Conservation (phyloP, 2,329 filamentous ascomycete genomes). For the Fusarium sp. region DNA sequence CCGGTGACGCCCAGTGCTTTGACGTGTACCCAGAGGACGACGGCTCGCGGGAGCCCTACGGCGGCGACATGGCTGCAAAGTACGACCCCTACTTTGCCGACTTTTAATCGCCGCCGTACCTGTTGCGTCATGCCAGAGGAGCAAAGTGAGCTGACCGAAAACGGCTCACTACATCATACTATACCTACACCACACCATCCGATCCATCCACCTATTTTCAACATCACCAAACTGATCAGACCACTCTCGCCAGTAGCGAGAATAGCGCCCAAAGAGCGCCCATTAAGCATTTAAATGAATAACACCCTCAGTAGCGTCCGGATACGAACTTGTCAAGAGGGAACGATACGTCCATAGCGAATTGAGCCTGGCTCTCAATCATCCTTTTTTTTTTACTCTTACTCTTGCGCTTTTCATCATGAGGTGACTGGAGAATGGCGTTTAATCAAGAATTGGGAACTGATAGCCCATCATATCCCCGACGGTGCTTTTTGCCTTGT, state of each 20-base stretch:
- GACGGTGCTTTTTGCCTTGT: not conserved
- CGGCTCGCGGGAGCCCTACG: conserved; percentile 73
- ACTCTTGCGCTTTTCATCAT: conserved; percentile 5
- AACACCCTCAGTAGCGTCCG: not conserved
- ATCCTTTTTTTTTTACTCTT: not conserved
- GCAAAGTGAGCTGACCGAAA: not conserved
- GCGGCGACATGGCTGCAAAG: conserved; percentile 73
- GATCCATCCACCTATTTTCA: not conserved
- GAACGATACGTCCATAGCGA: conserved; percentile 25
- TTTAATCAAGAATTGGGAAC: conserved; percentile 21
- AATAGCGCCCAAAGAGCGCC: not conserved
- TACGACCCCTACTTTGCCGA: conserved; percentile 80
- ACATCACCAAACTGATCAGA: not conserved
- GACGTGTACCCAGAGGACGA: conserved; percentile 86
- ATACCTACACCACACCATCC: not conserved
- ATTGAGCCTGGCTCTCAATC: conserved; percentile 18
- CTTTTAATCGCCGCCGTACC: conserved; percentile 56
- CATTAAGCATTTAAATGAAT: not conserved
- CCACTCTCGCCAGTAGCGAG: conserved; percentile 6
- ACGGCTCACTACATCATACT: not conserved
- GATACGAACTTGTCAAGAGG: conserved; percentile 6
- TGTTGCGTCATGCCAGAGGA: not conserved
- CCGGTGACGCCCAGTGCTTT: conserved; percentile 84
- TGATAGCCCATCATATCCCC: not conserved
- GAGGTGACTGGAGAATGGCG: conserved; percentile 25